Conservation (phyloP, 345 rosid species). For the Pseudoturritis turrita region DNA sequence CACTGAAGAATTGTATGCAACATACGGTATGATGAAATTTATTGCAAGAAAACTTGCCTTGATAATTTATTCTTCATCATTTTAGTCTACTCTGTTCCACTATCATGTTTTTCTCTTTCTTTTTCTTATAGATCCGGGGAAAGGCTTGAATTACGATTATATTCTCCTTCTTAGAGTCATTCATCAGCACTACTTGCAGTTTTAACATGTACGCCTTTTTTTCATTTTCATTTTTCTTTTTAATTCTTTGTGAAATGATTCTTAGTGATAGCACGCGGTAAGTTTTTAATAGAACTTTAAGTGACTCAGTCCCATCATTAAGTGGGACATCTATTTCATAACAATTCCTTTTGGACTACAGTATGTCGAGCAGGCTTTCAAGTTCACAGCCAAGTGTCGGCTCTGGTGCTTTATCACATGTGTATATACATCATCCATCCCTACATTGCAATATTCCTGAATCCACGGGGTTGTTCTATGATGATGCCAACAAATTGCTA, state of each 20-base stretch:
- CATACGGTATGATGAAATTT: slow-evolving; percentile 53
- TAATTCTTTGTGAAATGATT: not conserved
- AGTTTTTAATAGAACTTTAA: not conserved
- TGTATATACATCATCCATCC: slow-evolving; percentile 66
- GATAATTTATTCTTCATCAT: not conserved
- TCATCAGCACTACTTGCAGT: not conserved
- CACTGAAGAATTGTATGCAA: slow-evolving; percentile 81
- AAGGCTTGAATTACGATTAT: slow-evolving; percentile 31
- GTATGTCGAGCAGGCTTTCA: slow-evolving; percentile 62
- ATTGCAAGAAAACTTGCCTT: not conserved
- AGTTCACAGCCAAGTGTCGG: slow-evolving; percentile 55
- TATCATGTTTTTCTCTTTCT: slow-evolving; percentile 18
- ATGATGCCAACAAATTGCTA: slow-evolving; percentile 81
- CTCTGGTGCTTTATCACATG: slow-evolving; percentile 84
- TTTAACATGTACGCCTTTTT: slow-evolving; percentile 19
- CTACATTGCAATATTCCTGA: slow-evolving; percentile 62
- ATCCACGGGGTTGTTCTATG: slow-evolving; percentile 77
- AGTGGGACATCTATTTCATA: not conserved
- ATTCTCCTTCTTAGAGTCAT: slow-evolving; percentile 8
- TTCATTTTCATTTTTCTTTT: not conserved
- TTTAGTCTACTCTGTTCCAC: slow-evolving; percentile 9
- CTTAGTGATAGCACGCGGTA: not conserved
- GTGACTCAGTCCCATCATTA: not conserved
- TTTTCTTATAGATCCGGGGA: slow-evolving; percentile 47
- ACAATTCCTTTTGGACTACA: not conserved